Base-by-base conservation (phyloP, 1,139 yeast species). In the Blastobotrys persicus region DNA sequence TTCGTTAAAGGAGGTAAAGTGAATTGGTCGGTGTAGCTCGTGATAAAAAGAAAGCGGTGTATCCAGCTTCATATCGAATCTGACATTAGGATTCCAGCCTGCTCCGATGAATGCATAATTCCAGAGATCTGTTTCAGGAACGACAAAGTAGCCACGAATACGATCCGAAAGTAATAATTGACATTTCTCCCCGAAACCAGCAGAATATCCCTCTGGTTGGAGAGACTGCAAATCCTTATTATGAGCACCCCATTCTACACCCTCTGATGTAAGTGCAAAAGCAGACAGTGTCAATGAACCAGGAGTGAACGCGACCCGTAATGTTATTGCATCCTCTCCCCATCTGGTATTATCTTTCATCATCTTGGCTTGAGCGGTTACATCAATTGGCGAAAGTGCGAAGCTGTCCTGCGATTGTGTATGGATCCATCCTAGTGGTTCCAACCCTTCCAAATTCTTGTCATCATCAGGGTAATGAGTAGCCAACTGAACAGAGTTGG, bases 41-140 rank as follows among this genome's bases (percentile, higher is more conserved):
- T 87, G 84, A 65, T 89, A 94, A 63, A 85, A 92, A 3, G 87
- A 80, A 44, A 85, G 62, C 1, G 99, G 99, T 7, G 81, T 72
- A 62, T 88, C 97, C 46, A 86, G 61, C 65, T 85, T 87, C 65
- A 91, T 65, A 16, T 74, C 80, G 60, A 78, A 88, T n/a, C 71
- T 74, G 48, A 78, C 68, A 32, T 77, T 77, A 2, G 81, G 71
- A 59, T 78, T 82, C 85, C 95, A 94, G 11, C 86, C 78, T 1
- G 95, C 85, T 2, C 97, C 95, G 70, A 88, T 77, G 62, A 94
- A 92, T 2, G 94, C 79, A 64, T 85, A 89, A 65, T 92, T 92
- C 98, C 99, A 92, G 32, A 89, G 66, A 49, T 81, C 83, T 43
- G 85, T 85, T 34, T 80, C 84, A 1, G 99, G 98, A 1, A 89